A percentile compares a stretch with the other conserved stretches of the same genome.
These are phyloP conservation scores for Colletotrichum australisinense DNA, from an alignment of 2,329 filamentous ascomycete genomes.

Conservation along the genomic window DNA sequence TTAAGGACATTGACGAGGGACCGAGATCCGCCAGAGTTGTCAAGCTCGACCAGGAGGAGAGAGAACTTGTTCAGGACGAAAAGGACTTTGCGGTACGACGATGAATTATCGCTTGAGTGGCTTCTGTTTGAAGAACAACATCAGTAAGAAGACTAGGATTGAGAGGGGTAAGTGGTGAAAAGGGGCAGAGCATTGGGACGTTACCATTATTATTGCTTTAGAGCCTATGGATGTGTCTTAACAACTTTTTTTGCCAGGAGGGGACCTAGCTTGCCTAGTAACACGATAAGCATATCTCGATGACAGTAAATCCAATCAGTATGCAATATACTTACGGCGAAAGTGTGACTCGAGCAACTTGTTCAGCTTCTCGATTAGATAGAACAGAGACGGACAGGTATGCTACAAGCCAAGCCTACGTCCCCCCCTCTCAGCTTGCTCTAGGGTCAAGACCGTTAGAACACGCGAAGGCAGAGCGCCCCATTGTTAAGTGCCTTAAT, in stretches of 20 bases:
- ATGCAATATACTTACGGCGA: too few relatives aligned
- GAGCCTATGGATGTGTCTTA: background rate
- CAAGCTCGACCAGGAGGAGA: slow-evolving; percentile 76
- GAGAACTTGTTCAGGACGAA: slow-evolving; percentile 75
- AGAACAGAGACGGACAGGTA: too few relatives aligned
- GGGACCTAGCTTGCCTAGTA: background rate
- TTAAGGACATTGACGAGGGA: slow-evolving; percentile 81
- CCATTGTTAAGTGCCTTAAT: too few relatives aligned
- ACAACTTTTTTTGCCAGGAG: background rate
- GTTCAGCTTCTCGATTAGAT: too few relatives aligned
- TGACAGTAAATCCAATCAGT: too few relatives aligned
- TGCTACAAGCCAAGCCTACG: too few relatives aligned
- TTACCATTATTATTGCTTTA: background rate
- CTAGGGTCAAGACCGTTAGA: too few relatives aligned
- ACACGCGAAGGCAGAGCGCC: too few relatives aligned
- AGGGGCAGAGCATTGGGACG: background rate
- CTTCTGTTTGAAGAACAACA: background rate
- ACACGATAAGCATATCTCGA: too few relatives aligned
- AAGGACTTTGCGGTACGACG: slow-evolving; percentile 69
- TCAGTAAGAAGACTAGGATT: background rate
- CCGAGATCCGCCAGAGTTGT: slow-evolving; percentile 79
- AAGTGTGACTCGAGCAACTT: too few relatives aligned
- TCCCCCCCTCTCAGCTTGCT: too few relatives aligned
- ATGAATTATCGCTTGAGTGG: background rate
- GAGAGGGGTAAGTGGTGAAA: background rate